A percentile compares a stretch with the other conserved stretches of the same genome.
Evolutionary conservation across 345 rosid species (phyloP).

Genomic region (Melaleuca quinquenervia): DNA sequence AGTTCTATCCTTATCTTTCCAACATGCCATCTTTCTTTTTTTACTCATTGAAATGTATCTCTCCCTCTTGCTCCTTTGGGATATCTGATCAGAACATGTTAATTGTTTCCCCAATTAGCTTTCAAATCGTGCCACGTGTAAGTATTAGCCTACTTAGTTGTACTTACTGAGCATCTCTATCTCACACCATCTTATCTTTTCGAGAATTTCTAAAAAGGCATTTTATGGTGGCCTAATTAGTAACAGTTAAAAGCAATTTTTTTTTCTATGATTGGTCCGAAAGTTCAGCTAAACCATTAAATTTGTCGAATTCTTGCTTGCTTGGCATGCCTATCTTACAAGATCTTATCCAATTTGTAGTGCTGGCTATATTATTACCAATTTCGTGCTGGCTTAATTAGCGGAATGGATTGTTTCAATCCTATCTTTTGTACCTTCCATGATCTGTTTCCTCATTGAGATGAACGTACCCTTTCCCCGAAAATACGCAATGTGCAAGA

Average conservation of each 20-base stretch:
- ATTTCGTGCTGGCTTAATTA: neutral
- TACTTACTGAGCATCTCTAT: neutral
- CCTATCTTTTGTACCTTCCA: no score
- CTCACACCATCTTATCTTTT: neutral
- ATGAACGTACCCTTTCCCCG: no score
- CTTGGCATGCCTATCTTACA: neutral
- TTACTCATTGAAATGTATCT: neutral
- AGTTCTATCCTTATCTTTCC: neutral
- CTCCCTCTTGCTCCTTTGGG: neutral
- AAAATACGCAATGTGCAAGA: neutral
- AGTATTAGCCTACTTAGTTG: neutral
- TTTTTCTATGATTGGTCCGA: neutral
- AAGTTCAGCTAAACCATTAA: neutral
- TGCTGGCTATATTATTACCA: neutral
- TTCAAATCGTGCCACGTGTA: neutral
- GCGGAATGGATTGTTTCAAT: neutral
- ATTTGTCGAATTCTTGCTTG: neutral
- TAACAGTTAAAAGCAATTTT: neutral
- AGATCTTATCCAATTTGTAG: neutral
- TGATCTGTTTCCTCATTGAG: no score
- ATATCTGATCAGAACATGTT: neutral
- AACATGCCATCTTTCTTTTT: no score
- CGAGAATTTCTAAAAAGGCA: neutral
- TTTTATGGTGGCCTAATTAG: neutral
- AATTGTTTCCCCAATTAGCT: neutral